A percentile compares a stretch with the other conserved stretches of the same genome.
Conservation (phyloP, 148 eudicot genomes). For the Diospyros lotus region DNA sequence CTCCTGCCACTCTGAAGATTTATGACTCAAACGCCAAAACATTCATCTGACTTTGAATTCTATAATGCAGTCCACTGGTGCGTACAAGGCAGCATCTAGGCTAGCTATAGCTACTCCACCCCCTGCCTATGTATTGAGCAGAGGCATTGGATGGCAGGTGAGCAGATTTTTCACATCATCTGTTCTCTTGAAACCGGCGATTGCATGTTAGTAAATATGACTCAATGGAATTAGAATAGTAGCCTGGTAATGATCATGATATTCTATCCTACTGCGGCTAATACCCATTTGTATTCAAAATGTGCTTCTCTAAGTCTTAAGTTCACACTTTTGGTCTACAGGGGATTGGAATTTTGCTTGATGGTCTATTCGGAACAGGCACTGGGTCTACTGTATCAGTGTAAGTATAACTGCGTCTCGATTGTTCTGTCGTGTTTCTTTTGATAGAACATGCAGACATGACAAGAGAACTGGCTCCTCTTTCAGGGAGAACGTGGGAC, state of each 20-base stretch:
- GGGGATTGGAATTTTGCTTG: slow-evolving; percentile 91
- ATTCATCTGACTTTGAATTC: neutral
- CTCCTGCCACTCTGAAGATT: too few relatives aligned
- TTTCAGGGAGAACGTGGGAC: slow-evolving; percentile 92
- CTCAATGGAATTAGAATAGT: neutral
- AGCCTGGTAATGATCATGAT: neutral
- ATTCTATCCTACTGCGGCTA: neutral
- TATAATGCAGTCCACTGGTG: slow-evolving; percentile 81
- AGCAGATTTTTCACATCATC: slow-evolving; percentile 4
- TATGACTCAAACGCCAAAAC: neutral
- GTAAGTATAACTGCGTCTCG: slow-evolving; percentile 38
- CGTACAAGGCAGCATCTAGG: slow-evolving; percentile 97
- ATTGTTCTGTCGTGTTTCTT: neutral
- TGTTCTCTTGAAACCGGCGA: neutral
- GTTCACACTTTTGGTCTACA: slow-evolving; percentile 20
- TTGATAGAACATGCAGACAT: neutral
- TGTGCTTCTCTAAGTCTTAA: neutral
- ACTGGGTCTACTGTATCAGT: slow-evolving; percentile 93
- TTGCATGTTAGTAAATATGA: neutral
- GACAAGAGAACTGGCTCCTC: slow-evolving; percentile 4
- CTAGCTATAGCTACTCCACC: slow-evolving; percentile 99
- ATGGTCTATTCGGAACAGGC: slow-evolving; percentile 88
- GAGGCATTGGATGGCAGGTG: slow-evolving; percentile 99
- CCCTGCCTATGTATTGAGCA: slow-evolving; percentile 96
- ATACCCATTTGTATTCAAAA: neutral